Base-by-base conservation (phyloP, 2,329 filamentous ascomycete species). In the Hypomyces rosellus region DNA sequence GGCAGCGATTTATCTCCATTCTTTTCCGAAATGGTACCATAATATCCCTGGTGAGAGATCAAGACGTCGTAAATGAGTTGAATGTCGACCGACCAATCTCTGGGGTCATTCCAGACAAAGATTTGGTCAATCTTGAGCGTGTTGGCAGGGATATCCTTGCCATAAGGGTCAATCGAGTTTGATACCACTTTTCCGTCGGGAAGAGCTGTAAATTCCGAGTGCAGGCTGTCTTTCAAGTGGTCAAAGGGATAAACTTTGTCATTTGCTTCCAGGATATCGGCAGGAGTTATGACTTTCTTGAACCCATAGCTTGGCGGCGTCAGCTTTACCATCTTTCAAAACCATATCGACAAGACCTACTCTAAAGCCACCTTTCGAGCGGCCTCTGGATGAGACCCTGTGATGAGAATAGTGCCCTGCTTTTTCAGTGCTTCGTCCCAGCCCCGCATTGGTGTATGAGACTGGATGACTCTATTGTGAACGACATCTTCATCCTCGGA, bases 91-190 rank as follows among this genome's bases (percentile, higher is more conserved):
- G 88, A 90, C 93, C 93, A 99, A 72, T 99, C 93, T 50, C 93
- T 82, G 3, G 93, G 91, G 68, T 97, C 93, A 66, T 96, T 95
- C 77, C 92, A 96, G 6, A 96, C 86, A 61, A 97, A 86, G 25
- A 97, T 82, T 25, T 91, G 90, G 63, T 95, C 89, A 58, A 99
- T 86, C 59, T 89, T 90, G 44, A 92, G 76, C 9, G 74, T 68
- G 9, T 71, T 62, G 0, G 49, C 62, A 47, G 54, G 70, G 55
- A 68, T 73, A 63, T 57, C 53, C 7, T 54, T 60, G 38, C 66
- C 63, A 51, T 67, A 65, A 5, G 66, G 59, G 9, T 69, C 65
- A 7, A 51, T 54, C 11, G 66, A 55, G 8, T 60, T 58, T 3
- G 61, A 56, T 1, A 68, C 61, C 36, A 60, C 58, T 54, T 69